Evolutionary conservation across 768 basidiomycete species (phyloP).

Genomic region (Suillus brevipes): DNA sequence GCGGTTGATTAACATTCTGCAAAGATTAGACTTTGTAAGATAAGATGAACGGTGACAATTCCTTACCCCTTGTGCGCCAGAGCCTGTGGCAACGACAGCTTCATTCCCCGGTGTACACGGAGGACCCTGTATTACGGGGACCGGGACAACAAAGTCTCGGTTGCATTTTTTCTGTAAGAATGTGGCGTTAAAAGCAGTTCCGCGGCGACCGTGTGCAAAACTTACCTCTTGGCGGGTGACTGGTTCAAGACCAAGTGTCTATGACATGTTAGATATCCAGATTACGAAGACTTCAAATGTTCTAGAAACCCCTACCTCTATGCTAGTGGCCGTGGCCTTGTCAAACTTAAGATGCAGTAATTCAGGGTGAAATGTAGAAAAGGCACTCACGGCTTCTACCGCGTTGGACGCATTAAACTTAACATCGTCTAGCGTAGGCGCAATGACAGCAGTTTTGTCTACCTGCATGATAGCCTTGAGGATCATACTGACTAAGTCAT

Average conservation of each 20-base stretch:
- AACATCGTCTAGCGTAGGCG: neutral
- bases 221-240: constrained; percentile 1
- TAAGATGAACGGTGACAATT: neutral
- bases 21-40: neutral
- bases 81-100: neutral
- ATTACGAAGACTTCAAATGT: neutral
- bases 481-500: neutral
- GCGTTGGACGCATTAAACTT: neutral
- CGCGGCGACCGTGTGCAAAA: neutral
- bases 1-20: neutral
- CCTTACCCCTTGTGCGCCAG: neutral
- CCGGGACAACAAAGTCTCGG: neutral
- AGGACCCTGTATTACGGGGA: neutral
- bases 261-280: neutral
- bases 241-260: neutral
- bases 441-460: neutral
- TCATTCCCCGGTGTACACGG: neutral
- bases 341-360: neutral
- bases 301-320: neutral
- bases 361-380: neutral
- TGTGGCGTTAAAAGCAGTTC: constrained; percentile 1
- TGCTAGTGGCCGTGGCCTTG: neutral
- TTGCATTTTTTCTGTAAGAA: neutral
- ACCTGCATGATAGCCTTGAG: neutral
- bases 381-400: neutral